phyloP scores from a whole-genome alignment of 768 basidiomycete genomes.

The Exsudoporus frostii region DNA sequence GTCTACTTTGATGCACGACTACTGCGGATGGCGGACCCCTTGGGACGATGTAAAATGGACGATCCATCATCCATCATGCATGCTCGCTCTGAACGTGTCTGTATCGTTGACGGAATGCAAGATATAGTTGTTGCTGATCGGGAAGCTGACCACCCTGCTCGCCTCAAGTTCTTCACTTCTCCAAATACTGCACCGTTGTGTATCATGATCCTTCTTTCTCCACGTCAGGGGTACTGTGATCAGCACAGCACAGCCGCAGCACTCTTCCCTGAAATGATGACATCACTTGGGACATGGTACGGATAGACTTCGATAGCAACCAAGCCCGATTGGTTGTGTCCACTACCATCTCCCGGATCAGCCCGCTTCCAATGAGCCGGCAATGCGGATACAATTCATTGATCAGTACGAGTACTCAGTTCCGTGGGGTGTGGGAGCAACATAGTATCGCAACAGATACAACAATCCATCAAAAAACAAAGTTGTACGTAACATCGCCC shows the following conservation, averaged over 20 bases:
- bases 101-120: too few relatives aligned
- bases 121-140: too few relatives aligned
- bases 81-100: too few relatives aligned
- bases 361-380: background rate
- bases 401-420: too few relatives aligned
- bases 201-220: conserved; percentile 1
- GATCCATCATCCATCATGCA: too few relatives aligned
- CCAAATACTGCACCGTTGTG: background rate
- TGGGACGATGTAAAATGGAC: too few relatives aligned
- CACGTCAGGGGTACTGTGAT: background rate
- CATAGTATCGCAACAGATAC: background rate
- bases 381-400: background rate
- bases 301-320: background rate
- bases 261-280: background rate
- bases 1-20: too few relatives aligned
- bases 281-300: conserved; percentile 1
- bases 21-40: too few relatives aligned
- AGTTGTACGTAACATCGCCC: conserved; percentile 8
- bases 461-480: conserved; percentile 12
- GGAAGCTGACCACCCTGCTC: too few relatives aligned
- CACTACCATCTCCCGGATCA: background rate
- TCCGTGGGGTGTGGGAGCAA: background rate
- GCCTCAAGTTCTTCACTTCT: background rate
- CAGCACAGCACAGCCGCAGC: too few relatives aligned
- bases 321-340: background rate